A percentile compares a stretch with the other conserved stretches of the same genome.
Conservation (phyloP, 805 yeast genomes). For the Cyberlindnera suaveolens region DNA sequence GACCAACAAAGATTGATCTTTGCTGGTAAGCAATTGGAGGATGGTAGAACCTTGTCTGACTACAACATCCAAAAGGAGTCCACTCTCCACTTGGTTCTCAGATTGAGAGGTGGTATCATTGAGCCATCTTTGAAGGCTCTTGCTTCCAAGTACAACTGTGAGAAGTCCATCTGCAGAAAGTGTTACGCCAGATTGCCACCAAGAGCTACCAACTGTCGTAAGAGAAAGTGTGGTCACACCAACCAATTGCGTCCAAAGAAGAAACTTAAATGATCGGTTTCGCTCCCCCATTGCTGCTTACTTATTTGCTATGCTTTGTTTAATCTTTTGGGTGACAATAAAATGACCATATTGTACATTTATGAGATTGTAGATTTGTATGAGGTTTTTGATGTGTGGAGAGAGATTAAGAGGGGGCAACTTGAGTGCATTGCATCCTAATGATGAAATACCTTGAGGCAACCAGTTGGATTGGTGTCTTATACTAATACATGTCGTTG, state of each 20-base stretch:
- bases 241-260: conserved; percentile 99
- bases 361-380: neutral
- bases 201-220: conserved; percentile 99
- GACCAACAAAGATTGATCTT: conserved; percentile 99
- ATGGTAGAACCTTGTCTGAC: conserved; percentile 97
- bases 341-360: conserved; percentile 1
- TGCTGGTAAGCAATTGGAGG: conserved; percentile 99
- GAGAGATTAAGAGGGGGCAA: too few relatives aligned
- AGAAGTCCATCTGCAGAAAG: conserved; percentile 97
- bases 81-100: conserved; percentile 89
- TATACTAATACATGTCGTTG: too few relatives aligned
- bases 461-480: too few relatives aligned
- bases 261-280: conserved; percentile 84
- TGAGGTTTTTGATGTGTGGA: neutral
- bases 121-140: conserved; percentile 99
- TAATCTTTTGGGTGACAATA: neutral
- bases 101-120: conserved; percentile 98
- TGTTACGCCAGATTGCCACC: conserved; percentile 99
- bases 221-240: conserved; percentile 99
- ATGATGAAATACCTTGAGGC: too few relatives aligned
- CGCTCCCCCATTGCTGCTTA: conserved; percentile 21
- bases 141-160: conserved; percentile 99
- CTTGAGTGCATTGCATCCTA: too few relatives aligned
- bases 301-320: conserved; percentile 4
- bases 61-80: conserved; percentile 99